Percentiles rank a stretch among this genome's conserved stretches.
Conservation (phyloP, 805 yeast species). For the Zygosaccharomyces siamensis region DNA sequence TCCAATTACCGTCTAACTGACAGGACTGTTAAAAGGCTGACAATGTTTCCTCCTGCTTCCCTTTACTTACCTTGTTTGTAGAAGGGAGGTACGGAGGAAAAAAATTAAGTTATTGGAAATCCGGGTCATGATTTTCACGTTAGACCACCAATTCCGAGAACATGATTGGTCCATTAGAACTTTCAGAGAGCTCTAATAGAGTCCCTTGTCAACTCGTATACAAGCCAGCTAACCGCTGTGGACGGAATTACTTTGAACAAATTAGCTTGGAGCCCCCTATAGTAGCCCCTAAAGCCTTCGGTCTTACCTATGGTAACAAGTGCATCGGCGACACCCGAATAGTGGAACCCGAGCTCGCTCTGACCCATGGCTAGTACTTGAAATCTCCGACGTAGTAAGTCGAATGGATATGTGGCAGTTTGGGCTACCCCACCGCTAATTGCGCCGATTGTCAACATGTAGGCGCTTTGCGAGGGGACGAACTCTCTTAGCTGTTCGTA, state of each 20-base stretch:
- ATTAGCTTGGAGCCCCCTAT: constrained; percentile 73
- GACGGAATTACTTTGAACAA: constrained; percentile 87
- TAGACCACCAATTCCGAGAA: neutral
- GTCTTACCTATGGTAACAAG: constrained; percentile 56
- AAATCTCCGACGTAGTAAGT: constrained; percentile 78
- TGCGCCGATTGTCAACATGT: constrained; percentile 75
- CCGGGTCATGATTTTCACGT: neutral
- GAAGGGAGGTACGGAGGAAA: neutral
- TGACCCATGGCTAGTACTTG: constrained; percentile 81
- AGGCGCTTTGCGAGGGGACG: constrained; percentile 32
- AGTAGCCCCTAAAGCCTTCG: constrained; percentile 73
- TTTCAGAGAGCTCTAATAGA: constrained; percentile 13
- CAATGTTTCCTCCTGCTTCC: neutral
- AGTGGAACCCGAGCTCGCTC: constrained; percentile 72
- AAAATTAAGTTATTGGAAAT: neutral
- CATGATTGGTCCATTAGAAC: neutral
- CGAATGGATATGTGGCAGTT: constrained; percentile 86
- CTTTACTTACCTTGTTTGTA: neutral
- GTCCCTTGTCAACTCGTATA: constrained; percentile 68
- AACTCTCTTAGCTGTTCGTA: constrained; percentile 75
- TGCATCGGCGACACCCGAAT: constrained; percentile 73
- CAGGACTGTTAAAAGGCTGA: no score
- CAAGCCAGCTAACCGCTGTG: constrained; percentile 94
- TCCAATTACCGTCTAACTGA: neutral
- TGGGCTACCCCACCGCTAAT: constrained; percentile 86